Evolutionary conservation across 352 stramenopile genomes (phyloP).

Genomic region (Pseudoperonospora humuli): DNA sequence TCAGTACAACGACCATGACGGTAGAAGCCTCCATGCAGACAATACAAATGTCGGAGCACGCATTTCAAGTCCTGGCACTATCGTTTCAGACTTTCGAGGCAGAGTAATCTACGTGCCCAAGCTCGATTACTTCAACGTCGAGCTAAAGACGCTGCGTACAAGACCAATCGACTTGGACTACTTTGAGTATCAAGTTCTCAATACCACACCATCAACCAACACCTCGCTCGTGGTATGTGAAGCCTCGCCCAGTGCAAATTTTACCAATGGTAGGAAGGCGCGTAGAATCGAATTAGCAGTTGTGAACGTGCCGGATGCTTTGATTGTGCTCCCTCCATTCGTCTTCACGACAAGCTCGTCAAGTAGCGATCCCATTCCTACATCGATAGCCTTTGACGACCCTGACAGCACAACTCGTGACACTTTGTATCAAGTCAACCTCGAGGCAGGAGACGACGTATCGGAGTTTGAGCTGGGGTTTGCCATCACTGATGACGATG

Average conservation of each 20-base stretch:
- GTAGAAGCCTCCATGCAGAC: not conserved
- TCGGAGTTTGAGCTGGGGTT: conserved; percentile 40
- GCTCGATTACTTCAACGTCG: conserved; percentile 44
- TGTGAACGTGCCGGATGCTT: conserved; percentile 32
- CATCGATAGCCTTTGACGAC: conserved; percentile 49
- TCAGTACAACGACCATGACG: conserved; percentile 28
- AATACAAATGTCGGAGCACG: conserved; percentile 14
- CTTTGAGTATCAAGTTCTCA: conserved; percentile 32
- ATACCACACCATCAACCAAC: conserved; percentile 3
- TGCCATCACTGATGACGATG: conserved; percentile 37
- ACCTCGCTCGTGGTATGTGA: conserved; percentile 8
- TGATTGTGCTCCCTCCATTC: conserved; percentile 42
- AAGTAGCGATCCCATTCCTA: conserved; percentile 9
- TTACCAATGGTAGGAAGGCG: conserved; percentile 4
- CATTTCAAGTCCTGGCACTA: conserved; percentile 2
- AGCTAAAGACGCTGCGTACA: conserved; percentile 1
- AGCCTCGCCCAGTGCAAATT: conserved; percentile 5
- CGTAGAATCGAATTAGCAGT: conserved; percentile 49
- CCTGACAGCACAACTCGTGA: conserved; percentile 26
- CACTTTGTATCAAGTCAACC: conserved; percentile 35
- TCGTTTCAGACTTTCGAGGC: conserved; percentile 23
- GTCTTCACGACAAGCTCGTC: conserved; percentile 24
- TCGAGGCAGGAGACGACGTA: conserved; percentile 31
- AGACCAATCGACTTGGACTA: conserved; percentile 9
- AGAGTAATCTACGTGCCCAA: conserved; percentile 40